These are phyloP conservation scores for Ganoderma meredithae DNA, from an alignment of 1,284 basidiomycete genomes.

Conservation along the genomic window DNA sequence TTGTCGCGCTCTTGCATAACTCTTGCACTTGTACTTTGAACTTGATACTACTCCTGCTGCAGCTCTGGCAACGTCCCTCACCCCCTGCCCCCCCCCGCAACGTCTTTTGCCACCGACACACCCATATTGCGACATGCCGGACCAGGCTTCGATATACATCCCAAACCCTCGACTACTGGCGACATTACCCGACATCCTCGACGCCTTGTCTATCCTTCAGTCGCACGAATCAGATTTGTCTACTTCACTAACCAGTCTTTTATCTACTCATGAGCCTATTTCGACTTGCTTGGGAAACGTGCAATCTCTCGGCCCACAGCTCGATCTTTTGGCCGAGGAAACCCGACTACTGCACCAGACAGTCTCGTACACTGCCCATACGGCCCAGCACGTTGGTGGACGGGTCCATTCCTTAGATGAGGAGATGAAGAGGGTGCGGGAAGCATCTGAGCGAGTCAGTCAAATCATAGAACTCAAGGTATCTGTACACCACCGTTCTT, in stretches of 20 bases:
- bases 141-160: slow-evolving; percentile 8
- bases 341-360: slow-evolving; percentile 63
- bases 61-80: background rate
- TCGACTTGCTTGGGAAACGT: slow-evolving; percentile 70
- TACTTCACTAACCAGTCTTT: slow-evolving; percentile 74
- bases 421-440: slow-evolving; percentile 88
- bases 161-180: slow-evolving; percentile 52
- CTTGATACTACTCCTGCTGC: background rate
- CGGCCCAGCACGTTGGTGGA: slow-evolving; percentile 90
- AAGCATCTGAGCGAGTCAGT: slow-evolving; percentile 84
- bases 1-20: no score
- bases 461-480: slow-evolving; percentile 94
- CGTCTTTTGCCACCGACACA: background rate
- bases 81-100: background rate
- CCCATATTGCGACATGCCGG: background rate
- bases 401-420: slow-evolving; percentile 89
- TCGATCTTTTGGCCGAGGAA: slow-evolving; percentile 70
- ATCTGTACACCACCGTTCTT: slow-evolving; percentile 26
- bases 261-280: slow-evolving; percentile 76
- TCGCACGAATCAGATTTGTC: slow-evolving; percentile 83
- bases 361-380: slow-evolving; percentile 77
- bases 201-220: slow-evolving; percentile 77
- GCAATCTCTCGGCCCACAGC: slow-evolving; percentile 65
- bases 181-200: slow-evolving; percentile 71
- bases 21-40: no score